Conservation (phyloP, 139 green algal species). For the Astrephomene gubernaculifera region DNA sequence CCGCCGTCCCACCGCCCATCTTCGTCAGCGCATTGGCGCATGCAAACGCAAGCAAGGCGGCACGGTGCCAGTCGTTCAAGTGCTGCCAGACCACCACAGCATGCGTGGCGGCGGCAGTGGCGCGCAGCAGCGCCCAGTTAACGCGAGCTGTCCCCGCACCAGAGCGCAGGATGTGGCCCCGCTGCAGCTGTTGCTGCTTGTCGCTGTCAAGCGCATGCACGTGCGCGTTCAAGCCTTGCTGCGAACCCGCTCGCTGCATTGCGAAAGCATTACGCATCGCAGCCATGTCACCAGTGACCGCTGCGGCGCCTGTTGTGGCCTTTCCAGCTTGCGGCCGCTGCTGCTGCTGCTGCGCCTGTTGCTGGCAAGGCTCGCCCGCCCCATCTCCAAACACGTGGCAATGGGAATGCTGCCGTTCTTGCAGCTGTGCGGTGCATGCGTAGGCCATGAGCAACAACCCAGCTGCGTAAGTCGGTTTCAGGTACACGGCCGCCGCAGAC, state of each 20-base stretch:
- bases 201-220: not conserved
- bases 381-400: not conserved
- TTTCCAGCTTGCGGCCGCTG: not conserved
- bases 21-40: constrained; percentile 21
- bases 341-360: not conserved
- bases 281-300: too few relatives aligned
- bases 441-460: constrained; percentile 43
- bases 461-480: constrained; percentile 23
- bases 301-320: not conserved
- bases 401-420: not conserved
- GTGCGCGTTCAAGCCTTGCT: not conserved
- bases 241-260: not conserved
- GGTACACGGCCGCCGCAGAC: constrained; percentile 18
- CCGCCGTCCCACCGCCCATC: constrained; percentile 3
- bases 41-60: constrained; percentile 36
- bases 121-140: constrained; percentile 40
- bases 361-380: too few relatives aligned
- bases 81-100: constrained; percentile 34
- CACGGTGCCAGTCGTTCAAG: constrained; percentile 29
- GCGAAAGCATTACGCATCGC: too few relatives aligned
- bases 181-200: not conserved
- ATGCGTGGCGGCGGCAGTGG: constrained; percentile 1
- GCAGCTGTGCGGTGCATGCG: constrained; percentile 17
- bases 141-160: not conserved
- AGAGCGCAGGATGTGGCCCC: not conserved